These are phyloP conservation scores for Suillus fuscotomentosus DNA, from an alignment of 768 basidiomycete species.

Conservation along the genomic window DNA sequence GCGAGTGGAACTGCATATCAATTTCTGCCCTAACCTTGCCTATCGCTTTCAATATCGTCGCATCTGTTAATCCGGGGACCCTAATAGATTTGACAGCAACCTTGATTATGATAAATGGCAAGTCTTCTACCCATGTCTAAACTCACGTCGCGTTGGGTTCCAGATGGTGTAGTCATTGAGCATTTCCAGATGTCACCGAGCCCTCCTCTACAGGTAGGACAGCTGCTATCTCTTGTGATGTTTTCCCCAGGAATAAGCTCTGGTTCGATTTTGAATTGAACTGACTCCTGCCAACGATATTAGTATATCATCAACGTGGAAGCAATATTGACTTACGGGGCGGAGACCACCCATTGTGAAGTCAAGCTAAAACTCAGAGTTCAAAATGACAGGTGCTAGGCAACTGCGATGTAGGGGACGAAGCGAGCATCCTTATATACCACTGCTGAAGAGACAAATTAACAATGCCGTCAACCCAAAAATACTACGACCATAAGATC, in stretches of 20 bases:
- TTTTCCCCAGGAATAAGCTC: not conserved
- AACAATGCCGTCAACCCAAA: not conserved
- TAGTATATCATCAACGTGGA: not conserved
- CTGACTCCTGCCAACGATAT: not conserved
- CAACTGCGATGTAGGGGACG: not conserved
- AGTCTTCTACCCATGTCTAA: too few relatives aligned
- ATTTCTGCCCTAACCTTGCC: not conserved
- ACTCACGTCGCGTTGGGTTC: not conserved
- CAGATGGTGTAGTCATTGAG: not conserved
- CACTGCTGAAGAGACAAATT: not conserved
- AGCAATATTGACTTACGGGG: not conserved
- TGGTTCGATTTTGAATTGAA: not conserved
- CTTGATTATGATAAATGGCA: not conserved
- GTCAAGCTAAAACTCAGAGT: not conserved
- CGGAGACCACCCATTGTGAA: not conserved
- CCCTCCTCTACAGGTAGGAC: not conserved
- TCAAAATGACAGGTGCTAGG: not conserved
- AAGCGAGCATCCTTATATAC: not conserved
- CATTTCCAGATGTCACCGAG: conserved; percentile 11
- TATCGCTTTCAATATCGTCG: not conserved
- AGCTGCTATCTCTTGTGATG: not conserved
- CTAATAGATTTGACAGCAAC: conserved; percentile 11
- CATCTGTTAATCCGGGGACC: not conserved
- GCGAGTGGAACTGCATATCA: not conserved
- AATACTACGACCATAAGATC: not conserved